phyloP scores from a whole-genome alignment of 305 asterid species.

The Coffea humblotiana region DNA sequence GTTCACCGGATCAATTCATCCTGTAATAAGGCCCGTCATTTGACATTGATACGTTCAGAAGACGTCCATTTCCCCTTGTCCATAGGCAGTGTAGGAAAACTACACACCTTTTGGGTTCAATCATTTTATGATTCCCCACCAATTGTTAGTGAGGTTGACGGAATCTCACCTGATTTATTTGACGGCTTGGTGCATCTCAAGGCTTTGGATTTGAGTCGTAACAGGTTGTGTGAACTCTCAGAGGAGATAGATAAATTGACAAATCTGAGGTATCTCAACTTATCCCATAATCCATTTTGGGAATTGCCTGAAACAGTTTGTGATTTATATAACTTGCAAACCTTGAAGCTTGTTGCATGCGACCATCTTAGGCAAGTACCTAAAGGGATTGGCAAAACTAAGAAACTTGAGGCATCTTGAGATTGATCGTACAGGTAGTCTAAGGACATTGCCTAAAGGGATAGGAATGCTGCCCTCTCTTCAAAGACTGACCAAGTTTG shows the following conservation, averaged over 20 bases:
- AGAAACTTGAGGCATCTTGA: slow-evolving; percentile 23
- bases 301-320: slow-evolving; percentile 22
- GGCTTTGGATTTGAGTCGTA: slow-evolving; percentile 22
- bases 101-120: slow-evolving; percentile 27
- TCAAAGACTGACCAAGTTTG: slow-evolving; percentile 57
- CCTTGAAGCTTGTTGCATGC: slow-evolving; percentile 37
- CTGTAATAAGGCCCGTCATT: slow-evolving; percentile 8
- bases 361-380: slow-evolving; percentile 42
- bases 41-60: slow-evolving; percentile 22
- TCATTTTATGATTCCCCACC: slow-evolving; percentile 23
- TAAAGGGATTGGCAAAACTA: slow-evolving; percentile 8
- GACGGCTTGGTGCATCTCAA: slow-evolving; percentile 20
- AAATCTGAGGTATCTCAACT: slow-evolving; percentile 36
- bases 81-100: slow-evolving; percentile 5
- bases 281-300: slow-evolving; percentile 25
- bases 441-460: slow-evolving; percentile 57
- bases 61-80: slow-evolving; percentile 12
- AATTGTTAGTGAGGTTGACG: slow-evolving; percentile 14
- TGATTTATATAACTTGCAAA: slow-evolving; percentile 22
- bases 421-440: slow-evolving; percentile 41
- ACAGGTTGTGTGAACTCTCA: slow-evolving; percentile 29
- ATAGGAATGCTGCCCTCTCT: slow-evolving; percentile 43
- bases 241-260: slow-evolving; percentile 22
- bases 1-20: slow-evolving; percentile 2
- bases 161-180: slow-evolving; percentile 10